These are phyloP conservation scores for Boletus sp. DNA, from an alignment of 768 basidiomycete species.

Conservation along the genomic window DNA sequence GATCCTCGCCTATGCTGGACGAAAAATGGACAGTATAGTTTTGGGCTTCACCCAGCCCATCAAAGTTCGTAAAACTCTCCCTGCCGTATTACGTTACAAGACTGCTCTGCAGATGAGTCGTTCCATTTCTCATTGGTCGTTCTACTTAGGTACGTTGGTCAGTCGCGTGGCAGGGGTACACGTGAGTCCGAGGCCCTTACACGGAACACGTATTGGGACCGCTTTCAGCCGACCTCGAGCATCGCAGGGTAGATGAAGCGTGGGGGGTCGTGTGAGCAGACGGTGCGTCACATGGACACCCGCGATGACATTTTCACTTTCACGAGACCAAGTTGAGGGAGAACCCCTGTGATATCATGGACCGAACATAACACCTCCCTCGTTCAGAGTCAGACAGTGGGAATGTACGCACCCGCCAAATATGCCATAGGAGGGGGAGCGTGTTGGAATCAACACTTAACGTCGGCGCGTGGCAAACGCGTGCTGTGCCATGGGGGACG, in stretches of 20 bases:
- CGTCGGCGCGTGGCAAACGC: slow-evolving; percentile 22
- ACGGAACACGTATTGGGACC: slow-evolving; percentile 1
- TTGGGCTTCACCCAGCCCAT: too few species aligned
- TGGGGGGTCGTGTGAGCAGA: neutral
- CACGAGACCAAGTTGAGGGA: too few species aligned
- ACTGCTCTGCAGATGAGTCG: too few species aligned
- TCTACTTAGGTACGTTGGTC: slow-evolving; percentile 7
- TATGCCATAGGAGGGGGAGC: neutral
- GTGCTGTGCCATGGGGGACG: slow-evolving; percentile 31
- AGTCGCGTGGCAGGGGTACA: slow-evolving; percentile 6
- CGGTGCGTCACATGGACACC: neutral
- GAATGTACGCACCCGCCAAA: neutral
- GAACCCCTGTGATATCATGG: slow-evolving; percentile 3
- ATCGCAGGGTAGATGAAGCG: slow-evolving; percentile 4
- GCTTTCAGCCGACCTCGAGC: slow-evolving; percentile 2
- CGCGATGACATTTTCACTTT: neutral
- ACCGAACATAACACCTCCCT: neutral
- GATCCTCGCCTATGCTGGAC: too few species aligned
- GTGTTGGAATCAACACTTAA: neutral
- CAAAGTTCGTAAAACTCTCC: too few species aligned
- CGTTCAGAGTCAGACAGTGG: neutral
- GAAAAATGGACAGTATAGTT: too few species aligned
- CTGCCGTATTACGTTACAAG: too few species aligned
- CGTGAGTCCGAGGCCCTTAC: slow-evolving; percentile 15
- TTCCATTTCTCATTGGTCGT: neutral